These are phyloP conservation scores for Phytophthora lateralis DNA, from an alignment of 352 stramenopile genomes.

Conservation along the genomic window DNA sequence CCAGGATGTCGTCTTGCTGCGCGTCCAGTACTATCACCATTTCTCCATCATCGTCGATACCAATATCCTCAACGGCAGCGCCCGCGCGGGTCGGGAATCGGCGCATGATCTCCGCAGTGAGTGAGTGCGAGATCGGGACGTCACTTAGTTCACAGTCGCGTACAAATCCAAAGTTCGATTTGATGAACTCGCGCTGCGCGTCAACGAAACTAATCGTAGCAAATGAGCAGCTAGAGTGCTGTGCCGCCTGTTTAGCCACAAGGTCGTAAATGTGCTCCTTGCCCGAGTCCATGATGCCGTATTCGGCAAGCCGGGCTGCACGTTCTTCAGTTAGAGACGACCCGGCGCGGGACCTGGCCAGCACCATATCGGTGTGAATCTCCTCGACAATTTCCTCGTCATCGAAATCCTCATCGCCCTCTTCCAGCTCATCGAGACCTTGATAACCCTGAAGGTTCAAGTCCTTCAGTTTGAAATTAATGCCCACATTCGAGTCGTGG, in stretches of 20 bases:
- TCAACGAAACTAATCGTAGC: constrained; percentile 73
- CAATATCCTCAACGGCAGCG: constrained; percentile 26
- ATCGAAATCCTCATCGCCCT: constrained; percentile 47
- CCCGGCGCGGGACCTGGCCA: constrained; percentile 19
- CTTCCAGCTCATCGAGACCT: constrained; percentile 41
- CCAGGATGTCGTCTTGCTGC: constrained; percentile 43
- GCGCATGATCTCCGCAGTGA: constrained; percentile 62
- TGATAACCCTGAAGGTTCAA: constrained; percentile 52
- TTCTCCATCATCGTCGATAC: constrained; percentile 33
- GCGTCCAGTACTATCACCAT: constrained; percentile 55
- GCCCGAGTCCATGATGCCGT: constrained; percentile 61
- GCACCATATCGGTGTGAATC: constrained; percentile 39
- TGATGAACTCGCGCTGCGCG: constrained; percentile 60
- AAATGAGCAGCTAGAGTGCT: constrained; percentile 55
- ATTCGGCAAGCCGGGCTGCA: constrained; percentile 45
- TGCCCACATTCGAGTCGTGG: constrained; percentile 47
- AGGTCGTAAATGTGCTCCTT: constrained; percentile 59
- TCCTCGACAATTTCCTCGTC: constrained; percentile 59
- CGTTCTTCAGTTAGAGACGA: constrained; percentile 43
- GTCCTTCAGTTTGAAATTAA: constrained; percentile 46
- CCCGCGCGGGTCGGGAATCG: constrained; percentile 34
- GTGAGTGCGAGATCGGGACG: constrained; percentile 58
- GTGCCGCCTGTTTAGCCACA: constrained; percentile 62
- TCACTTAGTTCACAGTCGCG: constrained; percentile 34
- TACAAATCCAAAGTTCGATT: constrained; percentile 50